Evolutionary conservation across 129 eudicot species (phyloP).

Genomic region (Oenanthe sinensis): DNA sequence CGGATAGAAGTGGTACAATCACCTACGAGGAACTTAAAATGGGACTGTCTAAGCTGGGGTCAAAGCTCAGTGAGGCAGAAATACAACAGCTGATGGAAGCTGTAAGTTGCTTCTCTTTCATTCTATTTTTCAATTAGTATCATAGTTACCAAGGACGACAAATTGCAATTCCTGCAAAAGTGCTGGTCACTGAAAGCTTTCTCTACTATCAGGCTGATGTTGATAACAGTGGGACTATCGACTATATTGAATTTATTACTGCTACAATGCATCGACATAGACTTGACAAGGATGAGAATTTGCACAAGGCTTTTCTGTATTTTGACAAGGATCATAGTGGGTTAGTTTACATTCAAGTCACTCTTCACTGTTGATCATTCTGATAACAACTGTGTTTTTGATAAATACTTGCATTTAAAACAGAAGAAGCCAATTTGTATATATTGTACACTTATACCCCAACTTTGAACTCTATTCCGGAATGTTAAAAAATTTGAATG

Average conservation of each 20-base stretch:
- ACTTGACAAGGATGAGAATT: slow-evolving; percentile 59
- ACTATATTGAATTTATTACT: slow-evolving; percentile 64
- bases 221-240: slow-evolving; percentile 64
- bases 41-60: slow-evolving; percentile 78
- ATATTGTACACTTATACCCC: background rate
- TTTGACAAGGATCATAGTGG: slow-evolving; percentile 76
- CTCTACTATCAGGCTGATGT: slow-evolving; percentile 57
- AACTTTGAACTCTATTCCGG: background rate
- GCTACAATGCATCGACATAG: slow-evolving; percentile 91
- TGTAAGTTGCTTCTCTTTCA: slow-evolving; percentile 32
- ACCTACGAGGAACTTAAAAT: slow-evolving; percentile 74
- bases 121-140: background rate
- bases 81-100: slow-evolving; percentile 83
- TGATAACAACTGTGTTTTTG: background rate
- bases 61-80: slow-evolving; percentile 59
- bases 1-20: slow-evolving; percentile 80
- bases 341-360: slow-evolving; percentile 18
- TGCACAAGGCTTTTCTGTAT: slow-evolving; percentile 56
- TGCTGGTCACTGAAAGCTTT: background rate
- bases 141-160: background rate
- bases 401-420: background rate
- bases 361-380: background rate
- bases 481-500: background rate
- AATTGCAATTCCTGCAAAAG: background rate
- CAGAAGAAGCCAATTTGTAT: background rate